These are phyloP conservation scores for Phaeosphaeria sp. DNA, from an alignment of 2,329 filamentous ascomycete genomes.

Conservation along the genomic window DNA sequence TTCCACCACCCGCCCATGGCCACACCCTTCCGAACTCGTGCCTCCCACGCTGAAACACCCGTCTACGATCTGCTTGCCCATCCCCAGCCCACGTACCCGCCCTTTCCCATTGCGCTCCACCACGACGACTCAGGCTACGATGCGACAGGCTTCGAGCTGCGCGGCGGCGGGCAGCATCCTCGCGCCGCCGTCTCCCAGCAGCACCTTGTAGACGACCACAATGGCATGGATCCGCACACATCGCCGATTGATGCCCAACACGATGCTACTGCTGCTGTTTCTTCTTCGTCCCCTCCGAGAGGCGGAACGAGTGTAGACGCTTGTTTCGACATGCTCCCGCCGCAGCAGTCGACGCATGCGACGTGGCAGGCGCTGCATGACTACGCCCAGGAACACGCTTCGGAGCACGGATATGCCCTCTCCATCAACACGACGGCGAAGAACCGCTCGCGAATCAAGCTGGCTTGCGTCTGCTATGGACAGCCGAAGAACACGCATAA, in stretches of 20 bases:
- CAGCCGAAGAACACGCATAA: slow-evolving; percentile 46
- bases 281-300: slow-evolving; percentile 1
- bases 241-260: slow-evolving; percentile 1
- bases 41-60: slow-evolving; percentile 6
- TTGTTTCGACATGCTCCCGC: slow-evolving; percentile 41
- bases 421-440: slow-evolving; percentile 47
- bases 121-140: slow-evolving; percentile 22
- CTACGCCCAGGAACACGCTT: slow-evolving; percentile 43
- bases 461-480: slow-evolving; percentile 47
- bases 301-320: background rate
- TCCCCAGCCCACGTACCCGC: slow-evolving; percentile 18
- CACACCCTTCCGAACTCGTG: slow-evolving; percentile 6
- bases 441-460: slow-evolving; percentile 45
- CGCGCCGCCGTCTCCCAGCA: slow-evolving; percentile 2
- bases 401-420: slow-evolving; percentile 43
- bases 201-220: background rate
- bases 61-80: slow-evolving; percentile 3
- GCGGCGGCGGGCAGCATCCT: slow-evolving; percentile 7
- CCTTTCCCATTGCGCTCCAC: slow-evolving; percentile 23
- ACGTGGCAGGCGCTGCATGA: slow-evolving; percentile 41
- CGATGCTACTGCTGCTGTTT: background rate
- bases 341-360: slow-evolving; percentile 29
- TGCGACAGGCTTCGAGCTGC: slow-evolving; percentile 22
- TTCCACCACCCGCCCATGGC: slow-evolving; percentile 5
- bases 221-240: background rate